Evolutionary conservation across 2,329 filamentous ascomycete genomes (phyloP), one percentile per base, ranked within the genome.

Genomic region (Hawksworthiomyces lignivorus): DNA sequence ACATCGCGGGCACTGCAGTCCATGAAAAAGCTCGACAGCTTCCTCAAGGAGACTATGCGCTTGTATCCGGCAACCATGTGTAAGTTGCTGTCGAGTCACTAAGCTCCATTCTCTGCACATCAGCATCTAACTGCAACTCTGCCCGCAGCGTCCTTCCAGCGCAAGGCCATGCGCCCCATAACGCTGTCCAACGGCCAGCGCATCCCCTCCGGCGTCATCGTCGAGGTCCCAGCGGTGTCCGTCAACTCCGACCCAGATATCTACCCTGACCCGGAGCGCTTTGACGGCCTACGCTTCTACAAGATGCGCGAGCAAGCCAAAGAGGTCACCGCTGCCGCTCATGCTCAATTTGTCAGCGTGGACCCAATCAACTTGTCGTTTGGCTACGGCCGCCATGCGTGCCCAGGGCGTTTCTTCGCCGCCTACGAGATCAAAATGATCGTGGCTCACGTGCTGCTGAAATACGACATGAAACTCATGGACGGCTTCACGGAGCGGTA

Each of bases 181-280:
- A 65, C 64, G 3, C 67, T 77, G 2, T 74, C 72, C 33, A 72
- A 73, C 52, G 75, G 74, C 14, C 69, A 75, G 36, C 62, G 65
- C 27, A 60, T 72, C 9, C 67, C 68, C 0, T 56, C 61, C 2
- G 68, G 67, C 21, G 62, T 63, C 6, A 57, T 60, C n/a, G 59
- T 72, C 24, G 62, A 71, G 44, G 55, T 67, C 0, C 61, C 68
- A 0, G 47, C 58, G 11, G 54, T 59, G 15, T 62, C 59, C 21
- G 50, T 65, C 44, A 57, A 56, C 36, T 51, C 50, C 4, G 68
- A 72, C 49, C 51, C 59, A 8, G 57, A 58, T 2, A 48, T 60
- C 36, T 63, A 62, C 47, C 51, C 57, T 0, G 46, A 64, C 34
- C 56, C 65, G 0, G 53, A 62, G 11, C 46, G 48, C 20, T 68